Conservation (phyloP, 108 stramenopile species). For the Nitzschia sp. region DNA sequence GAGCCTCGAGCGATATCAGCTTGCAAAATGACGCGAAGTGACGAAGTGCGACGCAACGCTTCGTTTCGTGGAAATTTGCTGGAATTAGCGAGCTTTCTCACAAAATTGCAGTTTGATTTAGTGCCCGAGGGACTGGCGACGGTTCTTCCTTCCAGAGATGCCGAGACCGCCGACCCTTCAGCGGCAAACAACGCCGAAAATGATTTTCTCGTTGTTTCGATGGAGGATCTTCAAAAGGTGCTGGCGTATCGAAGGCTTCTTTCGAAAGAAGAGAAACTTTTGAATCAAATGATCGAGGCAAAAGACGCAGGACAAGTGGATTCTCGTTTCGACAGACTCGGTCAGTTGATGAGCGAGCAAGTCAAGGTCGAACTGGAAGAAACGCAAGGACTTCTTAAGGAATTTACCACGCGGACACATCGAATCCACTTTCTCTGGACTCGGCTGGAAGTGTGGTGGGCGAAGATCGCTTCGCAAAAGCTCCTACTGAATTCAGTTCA, state of each 20-base stretch:
- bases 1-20: no score
- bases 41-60: background rate
- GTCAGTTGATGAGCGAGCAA: background rate
- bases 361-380: conserved; percentile 7
- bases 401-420: conserved; percentile 9
- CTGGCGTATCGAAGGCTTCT: conserved; percentile 16
- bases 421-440: conserved; percentile 23
- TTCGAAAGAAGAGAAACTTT: background rate
- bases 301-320: conserved; percentile 1
- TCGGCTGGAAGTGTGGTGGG: conserved; percentile 44
- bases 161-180: background rate
- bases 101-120: conserved; percentile 23
- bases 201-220: conserved; percentile 4
- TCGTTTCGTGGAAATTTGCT: conserved; percentile 1
- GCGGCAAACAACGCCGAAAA: background rate
- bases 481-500: conserved; percentile 17
- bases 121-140: conserved; percentile 7
- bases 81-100: conserved; percentile 26
- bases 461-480: conserved; percentile 42
- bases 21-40: background rate
- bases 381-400: background rate
- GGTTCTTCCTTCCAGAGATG: background rate
- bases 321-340: background rate
- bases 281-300: background rate
- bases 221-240: conserved; percentile 22